Conservation (phyloP, 768 basidiomycete genomes). For the Pleurotus ostreatus region DNA sequence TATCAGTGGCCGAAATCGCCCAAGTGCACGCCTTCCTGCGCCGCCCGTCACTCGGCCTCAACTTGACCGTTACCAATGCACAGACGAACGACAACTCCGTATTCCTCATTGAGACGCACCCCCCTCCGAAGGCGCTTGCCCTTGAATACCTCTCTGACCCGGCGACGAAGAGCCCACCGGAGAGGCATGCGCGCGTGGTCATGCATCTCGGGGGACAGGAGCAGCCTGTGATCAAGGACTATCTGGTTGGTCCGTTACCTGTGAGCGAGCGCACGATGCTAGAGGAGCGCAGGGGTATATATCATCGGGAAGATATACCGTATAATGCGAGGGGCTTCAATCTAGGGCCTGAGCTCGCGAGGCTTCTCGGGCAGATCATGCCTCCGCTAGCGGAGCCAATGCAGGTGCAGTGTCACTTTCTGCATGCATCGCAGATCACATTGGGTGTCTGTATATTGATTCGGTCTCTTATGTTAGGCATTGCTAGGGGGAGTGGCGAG, state of each 20-base stretch:
- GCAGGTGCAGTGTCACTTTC: conserved; percentile 25
- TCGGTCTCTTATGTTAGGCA: conserved; percentile 26
- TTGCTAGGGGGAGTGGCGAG: conserved; percentile 42
- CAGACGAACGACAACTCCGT: conserved; percentile 44
- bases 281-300: conserved; percentile 43
- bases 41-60: conserved; percentile 35
- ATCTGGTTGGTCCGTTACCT: conserved; percentile 58
- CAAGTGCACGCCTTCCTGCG: conserved; percentile 44
- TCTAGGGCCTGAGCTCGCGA: conserved; percentile 22
- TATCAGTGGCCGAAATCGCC: conserved; percentile 39
- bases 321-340: conserved; percentile 46
- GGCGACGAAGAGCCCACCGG: conserved; percentile 19
- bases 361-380: conserved; percentile 26
- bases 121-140: conserved; percentile 44
- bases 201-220: conserved; percentile 43
- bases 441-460: not conserved
- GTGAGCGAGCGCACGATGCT: conserved; percentile 34
- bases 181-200: conserved; percentile 43
- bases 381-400: conserved; percentile 36
- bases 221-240: conserved; percentile 45
- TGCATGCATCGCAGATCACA: not conserved
- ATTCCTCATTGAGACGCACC: conserved; percentile 44
- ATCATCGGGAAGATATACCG: conserved; percentile 48
- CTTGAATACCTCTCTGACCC: conserved; percentile 41
- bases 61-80: conserved; percentile 35